Evolutionary conservation across 2,329 filamentous ascomycete species (phyloP), one percentile per base, ranked within the genome.

Genomic region (Chrysoporthe austroafricana): DNA sequence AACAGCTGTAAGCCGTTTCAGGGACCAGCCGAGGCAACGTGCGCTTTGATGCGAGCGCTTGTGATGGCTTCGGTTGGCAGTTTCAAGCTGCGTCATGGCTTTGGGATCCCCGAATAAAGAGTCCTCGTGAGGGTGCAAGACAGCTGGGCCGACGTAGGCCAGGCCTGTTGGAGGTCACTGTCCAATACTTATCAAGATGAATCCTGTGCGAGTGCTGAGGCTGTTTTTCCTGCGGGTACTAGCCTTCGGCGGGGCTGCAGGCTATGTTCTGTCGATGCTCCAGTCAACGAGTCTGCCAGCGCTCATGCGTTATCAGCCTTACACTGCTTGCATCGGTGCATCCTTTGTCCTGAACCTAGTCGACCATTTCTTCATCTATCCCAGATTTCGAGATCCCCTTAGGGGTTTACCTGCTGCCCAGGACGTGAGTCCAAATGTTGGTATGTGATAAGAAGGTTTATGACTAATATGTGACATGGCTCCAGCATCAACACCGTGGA

Each of bases 11-110:
- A 58, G 59, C 59, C 57, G 60, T 67, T 67, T 67, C 65, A 63
- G 43, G 43, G 9, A n/a, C 62, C 59, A 42, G 54, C 60, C 65
- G 65, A 67, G 65, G 65, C 64, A 65, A 65, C 44, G 52, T 21
- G 16, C 50, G 21, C 42, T 36, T 42, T 43, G 39, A 58, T 42
- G 42, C 21, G 16, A 39, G 9, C 11, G 52, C 65, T 43, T 67
- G 52, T 67, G 65, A 67, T 63, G 60, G 54, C 44, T 32, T 36
- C 50, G 6, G 39, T 26, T 46, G 43, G 32, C 21, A 34, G 26
- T 42, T 52, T 63, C 48, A 43, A 56, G 14, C 50, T 54, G 44
- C 21, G 39, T 18, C 36, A 50, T 57, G 34, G 65, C 39, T 57
- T 50, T 39, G 5, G 36, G 11, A 5, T 21, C 32, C 21, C 39